Evolutionary conservation across 1,284 basidiomycete species (phyloP).

Genomic region (Acaromyces ingoldii): DNA sequence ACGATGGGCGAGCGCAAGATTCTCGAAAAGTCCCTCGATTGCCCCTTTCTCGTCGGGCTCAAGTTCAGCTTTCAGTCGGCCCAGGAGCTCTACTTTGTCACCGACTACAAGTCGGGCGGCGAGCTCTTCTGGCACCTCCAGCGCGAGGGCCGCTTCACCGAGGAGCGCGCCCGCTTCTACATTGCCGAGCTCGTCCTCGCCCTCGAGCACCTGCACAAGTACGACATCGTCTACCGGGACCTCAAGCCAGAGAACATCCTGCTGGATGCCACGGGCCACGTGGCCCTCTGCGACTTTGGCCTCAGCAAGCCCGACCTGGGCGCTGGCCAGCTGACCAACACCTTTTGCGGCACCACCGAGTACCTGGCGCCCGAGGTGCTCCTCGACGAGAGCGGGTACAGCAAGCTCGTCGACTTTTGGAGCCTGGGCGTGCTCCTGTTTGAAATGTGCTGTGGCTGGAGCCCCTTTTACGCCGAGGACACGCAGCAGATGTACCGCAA

Average conservation of each 20-base stretch:
- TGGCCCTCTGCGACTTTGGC: slow-evolving; percentile 94
- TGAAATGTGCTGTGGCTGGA: slow-evolving; percentile 98
- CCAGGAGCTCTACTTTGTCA: slow-evolving; percentile 89
- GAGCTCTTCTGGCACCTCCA: slow-evolving; percentile 98
- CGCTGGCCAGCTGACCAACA: slow-evolving; percentile 90
- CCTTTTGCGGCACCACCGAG: slow-evolving; percentile 81
- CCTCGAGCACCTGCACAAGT: slow-evolving; percentile 92
- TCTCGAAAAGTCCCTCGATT: slow-evolving; percentile 85
- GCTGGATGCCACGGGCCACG: slow-evolving; percentile 91
- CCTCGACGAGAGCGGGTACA: slow-evolving; percentile 97
- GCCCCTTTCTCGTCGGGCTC: slow-evolving; percentile 94
- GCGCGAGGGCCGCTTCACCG: slow-evolving; percentile 83
- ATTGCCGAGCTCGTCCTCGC: slow-evolving; percentile 90
- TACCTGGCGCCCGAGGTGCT: slow-evolving; percentile 98
- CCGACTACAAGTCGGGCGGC: slow-evolving; percentile 97
- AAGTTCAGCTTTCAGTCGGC: slow-evolving; percentile 99
- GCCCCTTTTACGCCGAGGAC: slow-evolving; percentile 98
- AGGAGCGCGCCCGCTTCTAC: slow-evolving; percentile 90
- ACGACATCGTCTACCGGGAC: slow-evolving; percentile 93
- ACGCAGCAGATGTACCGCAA: slow-evolving; percentile 99
- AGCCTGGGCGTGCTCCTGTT: slow-evolving; percentile 65
- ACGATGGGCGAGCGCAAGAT: slow-evolving; percentile 99
- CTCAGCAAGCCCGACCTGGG: slow-evolving; percentile 92
- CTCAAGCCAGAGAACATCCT: slow-evolving; percentile 97
- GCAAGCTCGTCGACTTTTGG: slow-evolving; percentile 99